Evolutionary conservation across 2,329 filamentous ascomycete species (phyloP).

Genomic region (Aspergillus viridinutans): DNA sequence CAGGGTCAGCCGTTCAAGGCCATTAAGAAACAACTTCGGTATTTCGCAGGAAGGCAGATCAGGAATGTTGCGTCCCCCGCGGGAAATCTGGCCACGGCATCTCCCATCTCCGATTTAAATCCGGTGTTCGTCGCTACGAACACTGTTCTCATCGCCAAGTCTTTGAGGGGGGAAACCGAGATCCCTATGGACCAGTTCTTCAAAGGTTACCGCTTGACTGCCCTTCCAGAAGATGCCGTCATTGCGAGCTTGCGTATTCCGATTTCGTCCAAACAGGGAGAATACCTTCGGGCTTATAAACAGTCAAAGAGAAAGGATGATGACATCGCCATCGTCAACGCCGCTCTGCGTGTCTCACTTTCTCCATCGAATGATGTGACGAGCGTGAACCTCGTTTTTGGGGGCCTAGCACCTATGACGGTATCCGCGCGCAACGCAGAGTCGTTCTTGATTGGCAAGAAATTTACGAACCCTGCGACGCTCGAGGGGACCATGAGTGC

Average conservation of each 20-base stretch:
- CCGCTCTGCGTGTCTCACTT: conserved; percentile 71
- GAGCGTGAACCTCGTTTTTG: conserved; percentile 78
- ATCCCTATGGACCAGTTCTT: conserved; percentile 95
- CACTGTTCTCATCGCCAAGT: conserved; percentile 75
- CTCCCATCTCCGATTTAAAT: conserved; percentile 93
- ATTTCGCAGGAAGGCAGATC: conserved; percentile 93
- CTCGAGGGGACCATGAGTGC: conserved; percentile 87
- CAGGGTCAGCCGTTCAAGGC: conserved; percentile 79
- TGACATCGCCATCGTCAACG: conserved; percentile 95
- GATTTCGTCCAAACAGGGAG: conserved; percentile 66
- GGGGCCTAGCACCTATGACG: conserved; percentile 90
- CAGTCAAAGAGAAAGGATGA: conserved; percentile 97
- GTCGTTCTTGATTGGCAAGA: conserved; percentile 70
- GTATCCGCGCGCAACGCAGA: conserved; percentile 78
- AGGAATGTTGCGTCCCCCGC: conserved; percentile 96
- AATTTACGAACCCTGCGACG: conserved; percentile 73
- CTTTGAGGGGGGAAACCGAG: conserved; percentile 66
- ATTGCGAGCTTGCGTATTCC: conserved; percentile 87
- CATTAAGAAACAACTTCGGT: conserved; percentile 88
- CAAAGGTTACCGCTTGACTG: conserved; percentile 82
- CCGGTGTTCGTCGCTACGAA: conserved; percentile 88
- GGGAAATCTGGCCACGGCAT: conserved; percentile 89
- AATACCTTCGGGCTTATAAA: conserved; percentile 88
- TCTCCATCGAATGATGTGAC: conserved; percentile 66
- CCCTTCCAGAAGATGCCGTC: conserved; percentile 73